Base-by-base conservation (phyloP, 371 early-diverging fungal genomes). In the Smittium mucronatum region DNA sequence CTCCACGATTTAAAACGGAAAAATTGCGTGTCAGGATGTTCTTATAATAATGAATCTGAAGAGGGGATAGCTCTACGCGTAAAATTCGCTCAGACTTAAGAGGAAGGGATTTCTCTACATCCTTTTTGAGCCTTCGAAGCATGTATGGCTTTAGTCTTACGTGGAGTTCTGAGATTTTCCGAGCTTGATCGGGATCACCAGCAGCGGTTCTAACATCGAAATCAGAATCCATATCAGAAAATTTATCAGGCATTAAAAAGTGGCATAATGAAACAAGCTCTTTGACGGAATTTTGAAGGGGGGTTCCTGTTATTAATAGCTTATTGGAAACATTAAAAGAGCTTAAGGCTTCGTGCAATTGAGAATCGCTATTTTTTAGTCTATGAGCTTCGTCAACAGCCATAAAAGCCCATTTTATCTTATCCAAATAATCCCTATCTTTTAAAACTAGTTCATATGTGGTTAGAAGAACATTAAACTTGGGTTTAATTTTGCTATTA, bases 41-140 rank as follows among this genome's bases (percentile, higher is more conserved):
- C 77, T 94, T 95, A 84, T 96, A 96, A 74, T 89, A 91, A 58
- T 89, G 87, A 33, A 90, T 85, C 78, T 97, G 98, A 78, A 93
- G 77, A 2, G 89, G 88, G 0, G 93, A 87, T 75, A 97, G 83
- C 71, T 93, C 94, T 1, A 98, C 95, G 17, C 98, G 89, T 70
- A 98, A 76, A 58, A 97, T 95, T 30, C 91, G 87, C 74, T 99
- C 99, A 0, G 91, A 88, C 78, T 97, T 96, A 75, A 87, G 87
- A 21, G 97, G 97, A 61, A 98, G 75, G 1, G 94, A 93, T 79
- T 92, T 93, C 76, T 98, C 99, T 1, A 97, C 99, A 76, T 97
- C 97, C 77, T 94, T 95, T 77, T 98, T 98, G 58, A 97, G 79
- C 2, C 99, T 88, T 33, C 99, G 88, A 34, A 97, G 81, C 93